Evolutionary conservation across 1,139 yeast genomes (phyloP), one percentile per base, ranked within the genome.

Genomic region (Kodamaea alishanica): DNA sequence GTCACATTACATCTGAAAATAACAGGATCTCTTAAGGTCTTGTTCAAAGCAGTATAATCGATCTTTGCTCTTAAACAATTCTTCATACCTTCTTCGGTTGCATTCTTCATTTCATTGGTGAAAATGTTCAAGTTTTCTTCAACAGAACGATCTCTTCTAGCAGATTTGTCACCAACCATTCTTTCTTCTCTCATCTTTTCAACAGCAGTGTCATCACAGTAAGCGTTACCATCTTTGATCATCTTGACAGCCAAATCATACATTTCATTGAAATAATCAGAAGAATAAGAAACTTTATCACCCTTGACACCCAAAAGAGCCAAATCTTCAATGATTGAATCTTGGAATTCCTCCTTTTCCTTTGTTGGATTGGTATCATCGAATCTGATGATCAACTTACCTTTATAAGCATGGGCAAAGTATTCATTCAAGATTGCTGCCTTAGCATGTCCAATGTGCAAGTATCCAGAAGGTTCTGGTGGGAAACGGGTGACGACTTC

Each of bases 401-500:
- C 97, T 56, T 90, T 84, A 73, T 89, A 90, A 56, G 79, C 83
- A 54, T 86, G 84, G 39, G 98, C 97, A 69, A 90, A 90, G 70
- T 88, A 90, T 69, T 90, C 94, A 72, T 92, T 92, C 59, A 92
- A 77, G 46, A 92, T 74, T 39, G 97, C 97, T 41, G 97, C 97
- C 68, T 92, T 92, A 47, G 96, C 97, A 61, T 92, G 98, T 54
- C 98, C 97, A 67, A 70, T 70, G 83, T 92, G 77, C 63, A 92
- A 76, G 67, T 88, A 90, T 72, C 97, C 97, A 69, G 95, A 85
- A 38, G 83, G 82, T 58, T 77, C 83, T 47, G 95, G 95, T 51
- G 97, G 97, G 81, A 92, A 92, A 70, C 98, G 85, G 39, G 97
- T 92, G 41, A 92, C 97, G 42, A 92, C 97, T 65, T 89, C 73